Conservation (phyloP, 306 rosid genomes). For the Rosa persica region DNA sequence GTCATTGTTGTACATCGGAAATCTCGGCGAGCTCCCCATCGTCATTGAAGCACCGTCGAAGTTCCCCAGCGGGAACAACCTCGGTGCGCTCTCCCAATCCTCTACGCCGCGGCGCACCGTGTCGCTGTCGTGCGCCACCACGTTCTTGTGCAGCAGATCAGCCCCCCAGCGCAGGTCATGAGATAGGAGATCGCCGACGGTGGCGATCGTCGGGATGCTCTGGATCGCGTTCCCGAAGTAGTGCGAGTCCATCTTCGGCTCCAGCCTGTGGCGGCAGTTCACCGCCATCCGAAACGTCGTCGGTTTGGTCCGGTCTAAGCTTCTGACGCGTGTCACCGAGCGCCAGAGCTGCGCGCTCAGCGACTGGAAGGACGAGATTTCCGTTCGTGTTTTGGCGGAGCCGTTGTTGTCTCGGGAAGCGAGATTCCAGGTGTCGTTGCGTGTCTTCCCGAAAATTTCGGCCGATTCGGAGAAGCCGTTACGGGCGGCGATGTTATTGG, state of each 20-base stretch:
- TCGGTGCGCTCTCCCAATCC: slow-evolving; percentile 73
- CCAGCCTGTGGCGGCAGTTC: slow-evolving; percentile 77
- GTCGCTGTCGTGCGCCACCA: slow-evolving; percentile 54
- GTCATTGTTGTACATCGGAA: slow-evolving; percentile 85
- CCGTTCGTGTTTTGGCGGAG: slow-evolving; percentile 13
- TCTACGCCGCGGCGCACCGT: slow-evolving; percentile 63
- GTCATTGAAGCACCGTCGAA: slow-evolving; percentile 83
- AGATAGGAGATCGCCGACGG: slow-evolving; percentile 47
- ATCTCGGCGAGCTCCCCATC: slow-evolving; percentile 92
- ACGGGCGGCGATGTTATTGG: slow-evolving; percentile 15
- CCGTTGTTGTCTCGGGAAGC: slow-evolving; percentile 24
- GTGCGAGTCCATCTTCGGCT: slow-evolving; percentile 61
- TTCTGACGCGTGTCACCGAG: slow-evolving; percentile 76
- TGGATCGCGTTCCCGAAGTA: slow-evolving; percentile 93
- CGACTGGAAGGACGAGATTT: slow-evolving; percentile 84
- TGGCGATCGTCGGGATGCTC: slow-evolving; percentile 76
- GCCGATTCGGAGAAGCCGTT: slow-evolving; percentile 36
- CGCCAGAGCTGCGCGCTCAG: slow-evolving; percentile 86
- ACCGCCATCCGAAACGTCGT: slow-evolving; percentile 94
- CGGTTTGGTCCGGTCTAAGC: slow-evolving; percentile 39
- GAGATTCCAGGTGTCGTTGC: slow-evolving; percentile 51
- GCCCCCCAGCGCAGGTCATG: slow-evolving; percentile 62
- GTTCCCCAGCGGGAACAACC: slow-evolving; percentile 81
- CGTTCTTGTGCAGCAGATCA: slow-evolving; percentile 61
- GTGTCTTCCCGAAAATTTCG: slow-evolving; percentile 41